These are phyloP conservation scores for Suillus weaverae DNA, from an alignment of 768 basidiomycete species.

Conservation along the genomic window DNA sequence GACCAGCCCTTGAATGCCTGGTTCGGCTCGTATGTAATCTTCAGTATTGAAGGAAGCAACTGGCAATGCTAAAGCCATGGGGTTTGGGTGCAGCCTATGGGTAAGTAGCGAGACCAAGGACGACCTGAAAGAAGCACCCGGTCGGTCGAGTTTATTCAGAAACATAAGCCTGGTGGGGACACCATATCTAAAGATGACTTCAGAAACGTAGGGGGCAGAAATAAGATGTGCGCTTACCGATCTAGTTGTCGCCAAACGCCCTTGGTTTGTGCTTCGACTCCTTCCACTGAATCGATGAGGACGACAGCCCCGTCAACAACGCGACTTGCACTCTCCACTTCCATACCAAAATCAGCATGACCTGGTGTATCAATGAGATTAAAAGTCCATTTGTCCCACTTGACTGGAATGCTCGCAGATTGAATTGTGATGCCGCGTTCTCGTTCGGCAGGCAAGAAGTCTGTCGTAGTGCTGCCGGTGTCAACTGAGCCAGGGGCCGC, in stretches of 20 bases:
- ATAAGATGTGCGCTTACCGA: slow-evolving; percentile 52
- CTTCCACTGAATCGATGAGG: slow-evolving; percentile 86
- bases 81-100: slow-evolving; percentile 76
- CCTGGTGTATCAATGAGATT: slow-evolving; percentile 91
- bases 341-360: slow-evolving; percentile 96
- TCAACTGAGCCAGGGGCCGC: slow-evolving; percentile 80
- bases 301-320: slow-evolving; percentile 90
- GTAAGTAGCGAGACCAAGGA: slow-evolving; percentile 71
- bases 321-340: slow-evolving; percentile 90
- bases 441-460: slow-evolving; percentile 86
- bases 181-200: slow-evolving; percentile 55
- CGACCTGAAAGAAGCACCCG: slow-evolving; percentile 76
- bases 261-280: slow-evolving; percentile 87
- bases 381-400: slow-evolving; percentile 82
- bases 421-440: slow-evolving; percentile 92
- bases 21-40: slow-evolving; percentile 71
- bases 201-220: neutral
- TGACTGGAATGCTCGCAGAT: slow-evolving; percentile 86
- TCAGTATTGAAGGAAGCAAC: slow-evolving; percentile 71
- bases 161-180: slow-evolving; percentile 79
- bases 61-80: slow-evolving; percentile 68
- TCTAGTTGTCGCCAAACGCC: slow-evolving; percentile 88
- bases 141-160: slow-evolving; percentile 85
- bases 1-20: slow-evolving; percentile 81
- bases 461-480: slow-evolving; percentile 87